Evolutionary conservation across 208 protist species (phyloP), one percentile per base, ranked within the genome.

Genomic region (Trichomonas tenax): DNA sequence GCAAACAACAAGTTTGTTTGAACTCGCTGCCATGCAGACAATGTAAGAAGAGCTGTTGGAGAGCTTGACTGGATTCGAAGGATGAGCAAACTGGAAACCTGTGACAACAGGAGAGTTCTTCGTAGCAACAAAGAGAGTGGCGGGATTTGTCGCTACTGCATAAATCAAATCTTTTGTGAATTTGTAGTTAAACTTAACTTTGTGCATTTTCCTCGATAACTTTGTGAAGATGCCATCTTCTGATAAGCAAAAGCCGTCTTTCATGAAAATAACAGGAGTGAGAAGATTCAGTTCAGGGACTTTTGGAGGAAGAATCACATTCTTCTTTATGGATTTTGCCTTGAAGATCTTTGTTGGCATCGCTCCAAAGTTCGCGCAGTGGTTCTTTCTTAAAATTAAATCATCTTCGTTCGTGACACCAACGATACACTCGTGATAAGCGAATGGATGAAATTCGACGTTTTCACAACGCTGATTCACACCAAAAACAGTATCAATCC

Each of bases 401-500:
- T 84, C 81, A 41, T 72, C 58, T 72, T 72, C 58, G 26, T 72
- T 72, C 26, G 58, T 72, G 21, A 72, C 11, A n/a, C 58, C 58
- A 72, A 72, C 26, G 1, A 72, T 31, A 72, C 58, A 72, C 11
- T 72, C 58, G 58, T 72, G 58, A 72, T 72, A 72, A n/a, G 58
- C 11, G 26, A 72, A 72, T 40, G n/a, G 34, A 84, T 84, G 81
- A 15, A 41, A 84, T 40, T 41, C 26, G n/a, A 14, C 31, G 11
- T 84, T 40, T 40, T 46, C 41, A 9, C 6, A 15, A 23, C 40
- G 8, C 34, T 96, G 93, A 31, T 96, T 95, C 6, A 84, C 36
- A 38, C 96, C 86, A 6, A 31, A 95, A 34, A 96, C 58, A 4
- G 49, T 10, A 82, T 96, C 96, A n/a, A 96, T 88, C 96, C 96